These are phyloP conservation scores for Aspergillus ruber DNA, from an alignment of 2,329 filamentous ascomycete genomes.

Conservation along the genomic window DNA sequence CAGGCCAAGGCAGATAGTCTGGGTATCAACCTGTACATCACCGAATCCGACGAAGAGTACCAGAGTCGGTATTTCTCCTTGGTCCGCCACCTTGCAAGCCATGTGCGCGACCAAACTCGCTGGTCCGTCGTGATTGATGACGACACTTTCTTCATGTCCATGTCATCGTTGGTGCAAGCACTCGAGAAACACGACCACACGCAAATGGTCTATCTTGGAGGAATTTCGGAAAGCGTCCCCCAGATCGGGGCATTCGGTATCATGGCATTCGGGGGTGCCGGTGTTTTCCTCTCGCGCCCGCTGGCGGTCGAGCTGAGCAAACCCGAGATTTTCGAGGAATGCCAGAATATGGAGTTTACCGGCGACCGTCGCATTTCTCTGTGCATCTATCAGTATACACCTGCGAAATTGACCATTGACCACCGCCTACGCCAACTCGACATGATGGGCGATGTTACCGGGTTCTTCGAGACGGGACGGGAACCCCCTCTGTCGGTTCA, in stretches of 20 bases:
- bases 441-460: constrained; percentile 48
- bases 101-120: constrained; percentile 39
- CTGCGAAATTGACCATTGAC: constrained; percentile 50
- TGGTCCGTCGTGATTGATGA: constrained; percentile 58
- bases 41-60: constrained; percentile 30
- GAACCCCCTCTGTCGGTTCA: constrained; percentile 51
- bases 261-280: constrained; percentile 58
- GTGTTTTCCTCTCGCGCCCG: constrained; percentile 52
- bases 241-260: constrained; percentile 49
- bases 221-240: constrained; percentile 51
- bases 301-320: constrained; percentile 45
- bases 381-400: constrained; percentile 52
- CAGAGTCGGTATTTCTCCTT: constrained; percentile 53
- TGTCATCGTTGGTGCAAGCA: constrained; percentile 45
- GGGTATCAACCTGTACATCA: constrained; percentile 39
- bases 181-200: constrained; percentile 46
- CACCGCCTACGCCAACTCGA: constrained; percentile 54
- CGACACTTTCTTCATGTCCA: constrained; percentile 57
- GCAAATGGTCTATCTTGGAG: constrained; percentile 49
- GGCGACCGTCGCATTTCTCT: constrained; percentile 54
- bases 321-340: constrained; percentile 40
- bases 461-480: constrained; percentile 55
- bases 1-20: constrained; percentile 29
- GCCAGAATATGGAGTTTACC: constrained; percentile 40
- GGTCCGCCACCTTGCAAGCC: constrained; percentile 44